phyloP scores from a whole-genome alignment of 805 yeast species.

The Yamadazyma tumulicola region DNA sequence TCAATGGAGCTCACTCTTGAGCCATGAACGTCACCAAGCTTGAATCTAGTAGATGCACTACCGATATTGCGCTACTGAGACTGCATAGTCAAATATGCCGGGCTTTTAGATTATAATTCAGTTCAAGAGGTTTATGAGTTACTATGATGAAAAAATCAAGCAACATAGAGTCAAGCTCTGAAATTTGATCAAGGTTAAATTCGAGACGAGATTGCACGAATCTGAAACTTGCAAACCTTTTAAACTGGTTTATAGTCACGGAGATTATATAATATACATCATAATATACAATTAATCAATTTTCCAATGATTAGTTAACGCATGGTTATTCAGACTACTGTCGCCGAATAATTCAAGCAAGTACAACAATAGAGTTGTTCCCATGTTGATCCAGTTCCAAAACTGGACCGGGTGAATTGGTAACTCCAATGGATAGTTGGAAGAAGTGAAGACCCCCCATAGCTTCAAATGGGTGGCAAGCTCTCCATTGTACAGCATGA shows the following conservation, averaged over 20 bases:
- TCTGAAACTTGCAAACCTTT: constrained; percentile 26
- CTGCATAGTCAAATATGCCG: constrained; percentile 69
- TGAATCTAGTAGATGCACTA: constrained; percentile 16
- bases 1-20: constrained; percentile 87
- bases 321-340: constrained; percentile 24
- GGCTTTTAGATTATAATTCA: constrained; percentile 33
- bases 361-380: constrained; percentile 74
- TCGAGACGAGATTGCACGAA: constrained; percentile 68
- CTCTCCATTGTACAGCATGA: constrained; percentile 83
- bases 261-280: constrained; percentile 4
- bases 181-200: constrained; percentile 42
- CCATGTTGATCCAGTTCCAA: constrained; percentile 96
- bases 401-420: constrained; percentile 82
- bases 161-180: constrained; percentile 94
- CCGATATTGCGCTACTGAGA: background rate
- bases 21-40: constrained; percentile 51
- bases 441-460: constrained; percentile 51
- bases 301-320: constrained; percentile 44
- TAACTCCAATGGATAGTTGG: constrained; percentile 19
- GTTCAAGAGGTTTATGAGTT: constrained; percentile 19
- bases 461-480: constrained; percentile 58
- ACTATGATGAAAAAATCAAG: constrained; percentile 69
- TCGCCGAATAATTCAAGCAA: constrained; percentile 64
- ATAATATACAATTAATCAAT: constrained; percentile 24
- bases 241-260: constrained; percentile 4